Evolutionary conservation across 2,329 filamentous ascomycete species (phyloP).

Genomic region (Colletotrichum paranaense): DNA sequence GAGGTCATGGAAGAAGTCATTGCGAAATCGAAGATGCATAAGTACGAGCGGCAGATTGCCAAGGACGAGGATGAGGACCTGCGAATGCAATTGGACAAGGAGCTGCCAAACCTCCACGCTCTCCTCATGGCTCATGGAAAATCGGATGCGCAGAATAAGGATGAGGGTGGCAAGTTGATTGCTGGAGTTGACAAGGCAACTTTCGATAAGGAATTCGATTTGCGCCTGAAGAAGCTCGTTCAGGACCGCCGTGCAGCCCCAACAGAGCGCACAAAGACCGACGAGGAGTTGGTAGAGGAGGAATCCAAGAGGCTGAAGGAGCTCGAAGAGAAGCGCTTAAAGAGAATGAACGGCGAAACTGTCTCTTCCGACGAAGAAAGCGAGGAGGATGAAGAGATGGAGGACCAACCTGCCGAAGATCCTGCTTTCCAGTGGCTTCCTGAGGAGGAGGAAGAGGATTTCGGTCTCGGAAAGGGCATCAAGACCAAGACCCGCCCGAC

Average conservation of each 20-base stretch:
- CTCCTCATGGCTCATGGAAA: constrained; percentile 70
- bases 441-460: constrained; percentile 64
- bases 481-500: constrained; percentile 63
- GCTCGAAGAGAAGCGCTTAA: constrained; percentile 84
- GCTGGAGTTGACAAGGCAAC: constrained; percentile 72
- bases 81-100: constrained; percentile 85
- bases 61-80: constrained; percentile 96
- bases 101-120: constrained; percentile 79
- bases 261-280: constrained; percentile 89
- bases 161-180: constrained; percentile 43
- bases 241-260: constrained; percentile 88
- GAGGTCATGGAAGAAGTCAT: constrained; percentile 99
- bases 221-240: constrained; percentile 82
- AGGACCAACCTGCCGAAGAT: constrained; percentile 44
- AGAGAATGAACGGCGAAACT: constrained; percentile 89
- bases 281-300: constrained; percentile 84
- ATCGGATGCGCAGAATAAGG: constrained; percentile 40
- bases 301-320: constrained; percentile 81
- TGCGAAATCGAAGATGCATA: constrained; percentile 95
- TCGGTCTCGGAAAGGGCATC: constrained; percentile 70
- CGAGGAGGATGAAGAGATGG: constrained; percentile 53
- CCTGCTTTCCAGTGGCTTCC: constrained; percentile 44
- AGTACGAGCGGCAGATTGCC: constrained; percentile 89
- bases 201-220: constrained; percentile 89
- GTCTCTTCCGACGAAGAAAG: constrained; percentile 68